Conservation (phyloP, 345 rosid genomes). For the Moringa oleifera region DNA sequence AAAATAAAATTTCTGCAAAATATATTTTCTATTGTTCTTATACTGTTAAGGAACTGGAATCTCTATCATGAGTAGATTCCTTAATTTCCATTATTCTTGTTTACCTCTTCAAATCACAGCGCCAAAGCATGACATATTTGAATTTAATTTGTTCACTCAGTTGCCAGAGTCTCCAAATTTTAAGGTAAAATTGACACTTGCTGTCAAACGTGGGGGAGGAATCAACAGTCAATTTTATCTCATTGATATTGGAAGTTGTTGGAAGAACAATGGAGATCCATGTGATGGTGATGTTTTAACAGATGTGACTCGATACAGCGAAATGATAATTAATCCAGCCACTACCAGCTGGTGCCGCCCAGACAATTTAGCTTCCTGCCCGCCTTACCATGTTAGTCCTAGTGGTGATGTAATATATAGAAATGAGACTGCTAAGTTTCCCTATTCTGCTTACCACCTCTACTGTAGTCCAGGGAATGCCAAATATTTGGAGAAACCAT, state of each 20-base stretch:
- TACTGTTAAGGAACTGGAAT: too few species aligned
- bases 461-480: conserved; percentile 47
- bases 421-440: conserved; percentile 35
- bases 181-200: conserved; percentile 43
- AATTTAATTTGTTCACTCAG: conserved; percentile 17
- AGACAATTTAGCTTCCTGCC: conserved; percentile 38
- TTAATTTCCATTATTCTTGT: too few species aligned
- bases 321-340: conserved; percentile 42
- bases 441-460: conserved; percentile 44
- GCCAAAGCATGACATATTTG: not conserved
- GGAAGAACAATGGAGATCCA: conserved; percentile 51
- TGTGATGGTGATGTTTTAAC: conserved; percentile 50
- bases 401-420: conserved; percentile 33
- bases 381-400: conserved; percentile 39
- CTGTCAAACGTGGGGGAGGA: conserved; percentile 52
- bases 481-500: conserved; percentile 35
- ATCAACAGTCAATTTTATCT: conserved; percentile 46
- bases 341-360: conserved; percentile 40
- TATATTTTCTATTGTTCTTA: too few species aligned
- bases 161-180: conserved; percentile 51
- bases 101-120: too few species aligned
- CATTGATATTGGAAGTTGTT: conserved; percentile 56
- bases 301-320: conserved; percentile 53
- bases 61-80: too few species aligned
- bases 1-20: too few species aligned